Evolutionary conservation across 2,329 filamentous ascomycete genomes (phyloP).

Genomic region (Elsinoe perseae): DNA sequence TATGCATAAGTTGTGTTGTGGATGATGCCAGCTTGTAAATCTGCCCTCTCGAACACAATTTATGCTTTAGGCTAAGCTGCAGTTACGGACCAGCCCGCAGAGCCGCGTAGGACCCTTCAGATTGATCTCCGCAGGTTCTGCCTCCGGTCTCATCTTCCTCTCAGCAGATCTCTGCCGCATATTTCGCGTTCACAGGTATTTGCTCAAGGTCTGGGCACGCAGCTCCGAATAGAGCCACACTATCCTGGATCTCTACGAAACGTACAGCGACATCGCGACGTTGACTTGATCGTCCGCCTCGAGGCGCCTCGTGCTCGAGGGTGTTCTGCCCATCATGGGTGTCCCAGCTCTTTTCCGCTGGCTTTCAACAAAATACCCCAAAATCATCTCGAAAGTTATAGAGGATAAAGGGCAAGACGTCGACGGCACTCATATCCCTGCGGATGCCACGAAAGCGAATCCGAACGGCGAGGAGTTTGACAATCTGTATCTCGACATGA

Average conservation of each 20-base stretch:
- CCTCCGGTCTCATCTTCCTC: not conserved
- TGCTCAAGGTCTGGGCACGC: too few relatives aligned
- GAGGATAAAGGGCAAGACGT: conserved; percentile 77
- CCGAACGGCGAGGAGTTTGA: conserved; percentile 98
- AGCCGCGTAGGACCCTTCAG: not conserved
- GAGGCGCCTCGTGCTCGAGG: not conserved
- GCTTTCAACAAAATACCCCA: conserved; percentile 94
- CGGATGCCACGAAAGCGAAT: conserved; percentile 77
- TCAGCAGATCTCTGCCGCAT: not conserved
- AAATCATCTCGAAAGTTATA: conserved; percentile 86
- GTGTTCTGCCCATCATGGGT: conserved; percentile 59
- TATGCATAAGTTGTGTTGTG: conserved; percentile 7
- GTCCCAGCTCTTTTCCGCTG: conserved; percentile 92
- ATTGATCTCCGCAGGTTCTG: not conserved
- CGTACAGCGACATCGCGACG: too few relatives aligned
- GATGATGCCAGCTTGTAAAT: conserved; percentile 2
- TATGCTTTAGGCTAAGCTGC: not conserved
- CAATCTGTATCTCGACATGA: conserved; percentile 98
- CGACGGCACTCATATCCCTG: conserved; percentile 74
- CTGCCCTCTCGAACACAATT: not conserved
- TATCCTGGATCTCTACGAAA: too few relatives aligned
- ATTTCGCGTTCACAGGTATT: too few relatives aligned
- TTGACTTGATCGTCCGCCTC: not conserved
- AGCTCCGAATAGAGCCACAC: too few relatives aligned
- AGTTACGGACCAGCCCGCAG: not conserved